phyloP scores from a whole-genome alignment of 2,329 filamentous ascomycete genomes.

The Penicillium sp. region DNA sequence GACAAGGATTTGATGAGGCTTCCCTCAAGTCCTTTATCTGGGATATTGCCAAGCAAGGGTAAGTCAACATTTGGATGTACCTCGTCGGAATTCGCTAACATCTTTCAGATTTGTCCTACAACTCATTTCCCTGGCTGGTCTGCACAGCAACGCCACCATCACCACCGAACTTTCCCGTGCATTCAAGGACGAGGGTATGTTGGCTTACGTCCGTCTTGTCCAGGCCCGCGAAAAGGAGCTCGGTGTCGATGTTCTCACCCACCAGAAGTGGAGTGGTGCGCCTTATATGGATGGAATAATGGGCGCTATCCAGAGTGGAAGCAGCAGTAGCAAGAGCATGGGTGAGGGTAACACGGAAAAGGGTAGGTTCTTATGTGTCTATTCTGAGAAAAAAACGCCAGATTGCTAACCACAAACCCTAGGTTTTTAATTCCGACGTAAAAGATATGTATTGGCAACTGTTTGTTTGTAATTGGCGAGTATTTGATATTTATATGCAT shows the following conservation, averaged over 20 bases:
- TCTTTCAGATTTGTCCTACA: conserved; percentile 57
- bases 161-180: conserved; percentile 71
- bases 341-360: conserved; percentile 87
- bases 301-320: conserved; percentile 86
- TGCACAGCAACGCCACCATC: conserved; percentile 63
- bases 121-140: conserved; percentile 61
- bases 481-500: not conserved
- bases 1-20: conserved; percentile 81
- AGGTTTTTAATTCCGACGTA: conserved; percentile 1
- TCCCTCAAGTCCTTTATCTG: conserved; percentile 89
- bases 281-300: conserved; percentile 83
- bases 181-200: conserved; percentile 92
- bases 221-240: conserved; percentile 87
- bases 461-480: not conserved
- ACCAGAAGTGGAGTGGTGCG: conserved; percentile 76
- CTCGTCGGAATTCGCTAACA: conserved; percentile 13
- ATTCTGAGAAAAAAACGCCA: not conserved
- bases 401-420: not conserved
- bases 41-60: conserved; percentile 90
- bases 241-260: conserved; percentile 86
- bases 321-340: conserved; percentile 87
- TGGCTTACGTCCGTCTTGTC: conserved; percentile 92
- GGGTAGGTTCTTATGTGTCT: conserved; percentile 27
- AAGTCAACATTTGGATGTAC: conserved; percentile 34
- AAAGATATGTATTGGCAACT: not conserved